Conservation (phyloP, 1,284 basidiomycete genomes). For the Pascua sp. region DNA sequence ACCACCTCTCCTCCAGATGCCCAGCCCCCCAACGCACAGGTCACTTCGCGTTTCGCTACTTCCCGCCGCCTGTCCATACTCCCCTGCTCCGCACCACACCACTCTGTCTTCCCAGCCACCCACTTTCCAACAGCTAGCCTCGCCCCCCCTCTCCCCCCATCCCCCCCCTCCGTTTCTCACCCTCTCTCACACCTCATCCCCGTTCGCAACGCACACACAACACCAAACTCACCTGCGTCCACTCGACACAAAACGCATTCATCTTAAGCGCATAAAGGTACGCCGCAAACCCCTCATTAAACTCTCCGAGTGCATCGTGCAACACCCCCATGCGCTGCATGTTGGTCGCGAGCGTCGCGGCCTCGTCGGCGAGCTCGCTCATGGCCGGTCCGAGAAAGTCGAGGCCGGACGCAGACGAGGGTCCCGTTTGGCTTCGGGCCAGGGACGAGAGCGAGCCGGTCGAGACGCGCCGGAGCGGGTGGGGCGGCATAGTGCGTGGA, state of each 20-base stretch:
- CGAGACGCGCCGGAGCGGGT: slow-evolving; percentile 79
- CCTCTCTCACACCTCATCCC: no score
- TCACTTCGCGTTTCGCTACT: no score
- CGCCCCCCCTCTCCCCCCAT: no score
- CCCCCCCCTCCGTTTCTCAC: no score
- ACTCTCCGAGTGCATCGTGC: slow-evolving; percentile 62
- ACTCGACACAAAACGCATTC: slow-evolving; percentile 89
- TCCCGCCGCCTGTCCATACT: no score
- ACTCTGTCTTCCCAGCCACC: no score
- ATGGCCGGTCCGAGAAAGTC: slow-evolving; percentile 81
- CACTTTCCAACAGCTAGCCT: no score
- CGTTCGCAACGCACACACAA: no score
- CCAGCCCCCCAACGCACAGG: no score
- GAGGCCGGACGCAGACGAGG: slow-evolving; percentile 74
- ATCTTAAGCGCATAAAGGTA: slow-evolving; percentile 89
- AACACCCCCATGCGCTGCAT: slow-evolving; percentile 67
- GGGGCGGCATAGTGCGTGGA: slow-evolving; percentile 3
- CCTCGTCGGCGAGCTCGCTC: slow-evolving; percentile 81
- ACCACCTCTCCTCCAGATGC: no score
- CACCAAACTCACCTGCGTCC: slow-evolving; percentile 65
- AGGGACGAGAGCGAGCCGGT: slow-evolving; percentile 83
- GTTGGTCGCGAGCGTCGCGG: slow-evolving; percentile 71
- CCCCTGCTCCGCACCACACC: no score
- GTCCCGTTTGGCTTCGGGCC: slow-evolving; percentile 63
- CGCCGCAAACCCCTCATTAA: slow-evolving; percentile 91